Conservation (phyloP, 306 rosid species). For the Arachis hypogaea region DNA sequence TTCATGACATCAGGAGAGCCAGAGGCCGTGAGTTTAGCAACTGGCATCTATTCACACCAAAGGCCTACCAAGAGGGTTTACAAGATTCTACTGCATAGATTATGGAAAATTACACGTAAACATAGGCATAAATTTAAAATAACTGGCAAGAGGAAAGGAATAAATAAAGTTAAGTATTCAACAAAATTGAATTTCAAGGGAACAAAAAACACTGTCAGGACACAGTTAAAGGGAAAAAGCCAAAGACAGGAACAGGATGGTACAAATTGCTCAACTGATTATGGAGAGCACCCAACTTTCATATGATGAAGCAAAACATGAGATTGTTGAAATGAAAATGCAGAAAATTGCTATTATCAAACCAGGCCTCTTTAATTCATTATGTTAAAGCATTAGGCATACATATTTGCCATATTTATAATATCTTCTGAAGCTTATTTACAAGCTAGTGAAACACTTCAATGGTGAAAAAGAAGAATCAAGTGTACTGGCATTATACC, state of each 20-base stretch:
- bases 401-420: too few species aligned
- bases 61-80: constrained; percentile 38
- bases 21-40: constrained; percentile 65
- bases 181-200: constrained; percentile 24
- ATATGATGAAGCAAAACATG: not conserved
- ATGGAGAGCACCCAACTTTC: not conserved
- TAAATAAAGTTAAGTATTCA: not conserved
- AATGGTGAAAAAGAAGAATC: not conserved
- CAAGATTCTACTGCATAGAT: constrained; percentile 43
- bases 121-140: constrained; percentile 19
- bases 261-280: constrained; percentile 4
- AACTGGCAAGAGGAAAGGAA: constrained; percentile 8
- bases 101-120: constrained; percentile 27
- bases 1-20: constrained; percentile 63
- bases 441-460: not conserved
- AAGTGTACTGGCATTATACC: not conserved
- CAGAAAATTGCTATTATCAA: not conserved
- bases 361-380: not conserved
- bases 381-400: not conserved
- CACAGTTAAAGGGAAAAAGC: not conserved
- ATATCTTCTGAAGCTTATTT: too few species aligned
- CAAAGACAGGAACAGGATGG: not conserved
- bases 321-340: not conserved
- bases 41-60: constrained; percentile 68
- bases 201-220: constrained; percentile 9